Percentiles rank a stretch among this genome's conserved stretches.
phyloP scores from a whole-genome alignment of 345 rosid species.

The Moricandia arvensis region DNA sequence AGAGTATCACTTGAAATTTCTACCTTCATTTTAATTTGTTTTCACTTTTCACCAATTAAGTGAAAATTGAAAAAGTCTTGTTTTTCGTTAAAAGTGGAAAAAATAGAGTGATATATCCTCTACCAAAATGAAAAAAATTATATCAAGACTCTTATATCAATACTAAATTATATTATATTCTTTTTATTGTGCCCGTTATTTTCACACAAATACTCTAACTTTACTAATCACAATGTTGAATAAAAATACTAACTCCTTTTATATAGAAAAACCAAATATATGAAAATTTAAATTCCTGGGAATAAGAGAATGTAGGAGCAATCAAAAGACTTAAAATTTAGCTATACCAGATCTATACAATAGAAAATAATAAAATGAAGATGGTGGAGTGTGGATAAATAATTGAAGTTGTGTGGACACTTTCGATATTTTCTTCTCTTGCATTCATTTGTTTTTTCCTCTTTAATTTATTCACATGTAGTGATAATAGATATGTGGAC shows the following conservation, averaged over 20 bases:
- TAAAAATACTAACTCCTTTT: background rate
- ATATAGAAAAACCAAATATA: background rate
- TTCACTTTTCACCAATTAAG: background rate
- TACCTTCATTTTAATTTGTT: background rate
- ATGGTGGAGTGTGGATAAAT: background rate
- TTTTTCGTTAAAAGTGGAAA: background rate
- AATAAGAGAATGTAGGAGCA: background rate
- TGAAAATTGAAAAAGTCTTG: background rate
- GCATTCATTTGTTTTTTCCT: slow-evolving; percentile 24
- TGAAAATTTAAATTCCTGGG: background rate
- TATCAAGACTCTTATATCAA: background rate
- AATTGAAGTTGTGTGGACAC: slow-evolving; percentile 30
- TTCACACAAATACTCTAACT: too few relatives aligned
- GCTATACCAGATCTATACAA: background rate
- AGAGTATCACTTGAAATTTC: background rate
- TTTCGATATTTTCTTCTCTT: slow-evolving; percentile 22
- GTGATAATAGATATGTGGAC: background rate
- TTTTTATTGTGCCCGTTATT: too few relatives aligned
- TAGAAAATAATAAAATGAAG: background rate
- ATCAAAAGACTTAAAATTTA: background rate
- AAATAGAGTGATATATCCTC: background rate
- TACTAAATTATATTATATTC: too few relatives aligned
- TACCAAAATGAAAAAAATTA: background rate
- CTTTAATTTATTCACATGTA: background rate
- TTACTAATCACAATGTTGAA: background rate